Evolutionary conservation across 345 rosid species (phyloP).

Genomic region (Bruguiera sexangula): DNA sequence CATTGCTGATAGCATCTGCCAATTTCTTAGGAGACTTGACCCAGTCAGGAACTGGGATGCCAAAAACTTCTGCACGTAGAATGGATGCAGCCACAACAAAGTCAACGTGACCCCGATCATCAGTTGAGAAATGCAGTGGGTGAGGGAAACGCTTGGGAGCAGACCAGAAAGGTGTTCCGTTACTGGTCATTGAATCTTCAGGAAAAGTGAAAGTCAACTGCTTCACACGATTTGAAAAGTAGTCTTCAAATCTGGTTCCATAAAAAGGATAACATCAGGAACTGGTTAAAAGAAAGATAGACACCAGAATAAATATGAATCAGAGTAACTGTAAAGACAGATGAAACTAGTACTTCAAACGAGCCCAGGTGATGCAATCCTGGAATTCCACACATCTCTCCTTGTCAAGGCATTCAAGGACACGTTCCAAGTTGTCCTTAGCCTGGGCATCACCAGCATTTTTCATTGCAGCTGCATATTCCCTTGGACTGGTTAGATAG

Average conservation of each 20-base stretch:
- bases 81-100: constrained; percentile 74
- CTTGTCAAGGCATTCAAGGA: constrained; percentile 85
- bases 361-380: constrained; percentile 95
- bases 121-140: constrained; percentile 60
- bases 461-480: constrained; percentile 60
- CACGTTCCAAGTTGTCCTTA: constrained; percentile 80
- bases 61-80: constrained; percentile 87
- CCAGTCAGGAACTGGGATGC: constrained; percentile 83
- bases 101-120: constrained; percentile 61
- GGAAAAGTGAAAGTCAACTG: constrained; percentile 87
- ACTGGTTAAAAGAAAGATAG: not conserved
- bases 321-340: too few species aligned
- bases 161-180: constrained; percentile 95
- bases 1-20: constrained; percentile 52
- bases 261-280: not conserved
- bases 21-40: constrained; percentile 52
- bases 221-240: constrained; percentile 79
- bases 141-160: constrained; percentile 96
- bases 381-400: constrained; percentile 79
- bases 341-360: constrained; percentile 50
- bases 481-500: constrained; percentile 64
- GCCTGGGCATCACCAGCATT: constrained; percentile 99
- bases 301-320: not conserved
- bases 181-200: constrained; percentile 88
- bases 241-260: constrained; percentile 79